phyloP scores from a whole-genome alignment of 2,329 filamentous ascomycete genomes.

The Seiridium unicorne region DNA sequence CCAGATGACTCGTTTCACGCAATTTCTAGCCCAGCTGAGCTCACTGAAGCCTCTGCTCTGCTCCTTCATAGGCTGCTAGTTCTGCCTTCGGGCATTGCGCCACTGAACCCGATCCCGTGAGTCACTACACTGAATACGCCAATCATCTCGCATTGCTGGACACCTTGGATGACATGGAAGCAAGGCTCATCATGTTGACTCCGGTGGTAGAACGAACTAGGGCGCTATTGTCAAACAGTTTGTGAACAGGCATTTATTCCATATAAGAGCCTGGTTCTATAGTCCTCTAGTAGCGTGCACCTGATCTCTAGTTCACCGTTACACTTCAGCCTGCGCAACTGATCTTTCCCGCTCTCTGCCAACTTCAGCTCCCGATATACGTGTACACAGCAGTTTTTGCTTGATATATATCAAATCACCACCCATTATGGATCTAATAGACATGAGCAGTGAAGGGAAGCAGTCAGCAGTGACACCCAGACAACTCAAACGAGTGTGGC shows the following conservation, averaged over 20 bases:
- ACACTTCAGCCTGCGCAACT: background rate
- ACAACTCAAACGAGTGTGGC: background rate
- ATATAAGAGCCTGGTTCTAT: too few relatives aligned
- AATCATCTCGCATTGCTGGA: background rate
- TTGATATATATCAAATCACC: background rate
- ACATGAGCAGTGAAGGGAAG: background rate
- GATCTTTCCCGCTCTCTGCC: background rate
- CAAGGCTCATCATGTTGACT: background rate
- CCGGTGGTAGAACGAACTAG: background rate
- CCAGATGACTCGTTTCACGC: background rate
- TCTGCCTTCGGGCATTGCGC: background rate
- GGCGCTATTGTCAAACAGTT: too few relatives aligned
- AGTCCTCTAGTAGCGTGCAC: too few relatives aligned
- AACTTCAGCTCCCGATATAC: background rate
- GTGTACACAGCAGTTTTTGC: background rate
- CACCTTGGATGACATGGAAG: background rate
- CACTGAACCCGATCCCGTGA: background rate
- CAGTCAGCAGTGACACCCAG: constrained; percentile 3
- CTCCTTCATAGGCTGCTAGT: background rate
- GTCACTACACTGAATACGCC: background rate
- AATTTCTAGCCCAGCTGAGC: background rate
- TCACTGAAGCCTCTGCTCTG: background rate
- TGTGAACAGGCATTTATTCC: too few relatives aligned
- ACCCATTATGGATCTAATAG: background rate
- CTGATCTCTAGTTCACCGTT: too few relatives aligned